Conservation (phyloP, 75 land plant species). For the Sequoiadendron giganteum region DNA sequence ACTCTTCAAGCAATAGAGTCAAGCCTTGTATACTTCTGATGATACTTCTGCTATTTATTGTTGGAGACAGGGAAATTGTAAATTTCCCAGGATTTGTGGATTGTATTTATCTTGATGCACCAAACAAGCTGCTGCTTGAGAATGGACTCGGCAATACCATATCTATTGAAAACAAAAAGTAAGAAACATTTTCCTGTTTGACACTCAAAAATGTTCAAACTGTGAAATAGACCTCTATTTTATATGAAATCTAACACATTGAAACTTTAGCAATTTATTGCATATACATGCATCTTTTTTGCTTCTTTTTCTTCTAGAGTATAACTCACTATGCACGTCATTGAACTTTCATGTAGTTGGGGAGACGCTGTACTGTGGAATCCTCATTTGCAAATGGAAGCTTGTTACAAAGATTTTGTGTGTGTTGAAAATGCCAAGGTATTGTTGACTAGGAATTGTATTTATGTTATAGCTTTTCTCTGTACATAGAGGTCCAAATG, state of each 20-base stretch:
- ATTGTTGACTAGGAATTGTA: neutral
- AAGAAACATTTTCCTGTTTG: conserved; percentile 2
- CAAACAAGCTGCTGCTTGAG: conserved; percentile 56
- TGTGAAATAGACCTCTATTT: neutral
- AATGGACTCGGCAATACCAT: conserved; percentile 86
- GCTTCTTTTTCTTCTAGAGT: neutral
- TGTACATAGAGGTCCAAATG: neutral
- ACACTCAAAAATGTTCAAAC: neutral
- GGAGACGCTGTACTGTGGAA: conserved; percentile 98
- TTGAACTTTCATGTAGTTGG: conserved; percentile 60
- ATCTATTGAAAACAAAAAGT: conserved; percentile 72
- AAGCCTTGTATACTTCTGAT: neutral
- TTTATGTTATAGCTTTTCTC: neutral
- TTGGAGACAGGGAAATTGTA: conserved; percentile 62
- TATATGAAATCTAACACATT: neutral
- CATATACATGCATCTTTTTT: neutral
- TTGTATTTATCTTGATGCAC: conserved; percentile 81
- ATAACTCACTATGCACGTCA: neutral
- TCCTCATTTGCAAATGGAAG: conserved; percentile 86
- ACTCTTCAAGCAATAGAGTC: neutral
- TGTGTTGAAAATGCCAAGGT: conserved; percentile 99
- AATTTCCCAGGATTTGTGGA: conserved; percentile 96
- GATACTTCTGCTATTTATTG: neutral
- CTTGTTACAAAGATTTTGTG: conserved; percentile 88
- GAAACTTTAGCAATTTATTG: neutral